phyloP scores from a whole-genome alignment of 352 stramenopile species.

The Halophytophthora polymorphica region DNA sequence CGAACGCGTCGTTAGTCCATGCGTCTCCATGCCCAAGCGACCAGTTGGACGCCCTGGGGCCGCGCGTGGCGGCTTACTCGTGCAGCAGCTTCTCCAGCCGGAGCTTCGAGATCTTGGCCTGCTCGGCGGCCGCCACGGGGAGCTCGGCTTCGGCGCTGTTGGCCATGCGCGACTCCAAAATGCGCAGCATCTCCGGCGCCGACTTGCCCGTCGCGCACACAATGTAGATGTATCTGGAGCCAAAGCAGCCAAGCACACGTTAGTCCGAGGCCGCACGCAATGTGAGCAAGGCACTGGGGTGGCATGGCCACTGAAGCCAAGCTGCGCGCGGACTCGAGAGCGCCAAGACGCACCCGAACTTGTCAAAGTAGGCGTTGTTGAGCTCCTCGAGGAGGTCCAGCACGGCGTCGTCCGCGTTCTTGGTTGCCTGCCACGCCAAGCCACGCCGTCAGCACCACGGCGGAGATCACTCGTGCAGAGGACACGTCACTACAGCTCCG shows the following conservation, averaged over 20 bases:
- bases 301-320: too few species aligned
- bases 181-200: conserved; percentile 66
- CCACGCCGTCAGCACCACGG: too few species aligned
- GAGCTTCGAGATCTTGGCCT: conserved; percentile 80
- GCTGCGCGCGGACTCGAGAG: background rate
- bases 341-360: conserved; percentile 42
- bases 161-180: conserved; percentile 53
- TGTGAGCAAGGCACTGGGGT: background rate
- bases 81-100: conserved; percentile 61
- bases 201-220: conserved; percentile 80
- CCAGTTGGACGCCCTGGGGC: too few species aligned
- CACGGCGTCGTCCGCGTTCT: conserved; percentile 40
- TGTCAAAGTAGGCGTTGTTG: conserved; percentile 66
- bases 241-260: background rate
- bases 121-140: conserved; percentile 53
- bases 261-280: background rate
- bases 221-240: conserved; percentile 71
- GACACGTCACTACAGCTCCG: background rate
- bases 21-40: too few species aligned
- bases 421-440: conserved; percentile 36
- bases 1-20: too few species aligned
- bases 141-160: conserved; percentile 51
- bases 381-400: conserved; percentile 61
- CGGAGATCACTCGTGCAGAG: background rate
- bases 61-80: conserved; percentile 39